Base-by-base conservation (phyloP, 139 green algal genomes). In the Diplosphaera chodatii region DNA sequence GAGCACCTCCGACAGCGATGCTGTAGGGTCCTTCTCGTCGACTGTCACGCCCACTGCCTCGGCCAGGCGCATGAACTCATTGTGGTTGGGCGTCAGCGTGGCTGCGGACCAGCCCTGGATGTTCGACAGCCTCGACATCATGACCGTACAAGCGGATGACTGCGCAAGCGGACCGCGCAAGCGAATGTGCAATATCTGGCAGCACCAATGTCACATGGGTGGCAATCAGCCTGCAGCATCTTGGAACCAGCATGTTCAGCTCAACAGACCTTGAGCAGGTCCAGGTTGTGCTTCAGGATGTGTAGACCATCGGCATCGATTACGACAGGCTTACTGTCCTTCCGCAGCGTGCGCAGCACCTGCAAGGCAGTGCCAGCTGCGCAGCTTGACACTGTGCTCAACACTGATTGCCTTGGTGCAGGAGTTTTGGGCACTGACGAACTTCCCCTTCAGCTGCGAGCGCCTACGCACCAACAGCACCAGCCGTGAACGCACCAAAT, bases 241-340 rank as follows among this genome's bases (percentile, higher is more conserved):
- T n/a, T n/a, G n/a, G n/a, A n/a, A n/a, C n/a, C n/a, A n/a, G n/a
- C n/a, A n/a, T n/a, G n/a, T n/a, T n/a, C n/a, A n/a, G n/a, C n/a
- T n/a, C n/a, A n/a, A n/a, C n/a, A 10, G 8, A 48, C 37, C 37
- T 48, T 48, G 3, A 59, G 48, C 48, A 59, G 48, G 16, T 59
- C 48, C 48, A 69, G 66, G 66, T 80, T 66, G 75, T 76, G 68
- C n/a, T 68, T 55, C 23, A 82, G 41, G 41, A 88, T 78, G 69
- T 76, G 81, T 2, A 92, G 77, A 6, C 83, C 87, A 33, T 92
- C 87, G 1, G 87, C 87, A 64, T 92, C 87, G 6, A 91, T 71
- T 1, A 92, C 74, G 33, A 88, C 69, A 32, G 84, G 77, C 20
- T 80, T 66, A 30, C 69, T 32, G 13, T 62, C 40, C n/a, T 75